Percentiles rank a stretch among this genome's conserved stretches.
Conservation (phyloP, 2,329 filamentous ascomycete species). For the Aspergillus latus region DNA sequence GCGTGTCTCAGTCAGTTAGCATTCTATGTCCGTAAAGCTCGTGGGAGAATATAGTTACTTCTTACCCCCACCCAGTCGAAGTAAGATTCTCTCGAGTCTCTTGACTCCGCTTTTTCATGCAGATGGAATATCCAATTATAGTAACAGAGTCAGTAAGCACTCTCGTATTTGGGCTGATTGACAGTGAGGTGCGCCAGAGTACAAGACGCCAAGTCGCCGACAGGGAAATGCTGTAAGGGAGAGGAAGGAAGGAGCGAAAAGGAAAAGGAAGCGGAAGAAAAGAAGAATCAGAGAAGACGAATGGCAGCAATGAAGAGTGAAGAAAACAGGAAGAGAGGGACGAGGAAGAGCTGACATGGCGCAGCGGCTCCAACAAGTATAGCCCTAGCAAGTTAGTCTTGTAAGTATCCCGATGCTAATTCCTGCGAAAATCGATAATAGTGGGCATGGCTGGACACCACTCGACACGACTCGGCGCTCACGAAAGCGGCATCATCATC, state of each 20-base stretch:
- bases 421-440: neutral
- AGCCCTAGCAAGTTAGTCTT: neutral
- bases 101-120: neutral
- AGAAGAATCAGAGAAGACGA: neutral
- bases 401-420: neutral
- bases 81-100: neutral
- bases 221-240: neutral
- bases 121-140: neutral
- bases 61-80: constrained; percentile 1
- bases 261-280: neutral
- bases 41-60: neutral
- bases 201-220: neutral
- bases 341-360: constrained; percentile 25
- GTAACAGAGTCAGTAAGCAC: neutral
- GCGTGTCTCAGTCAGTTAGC: neutral
- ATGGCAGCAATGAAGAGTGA: neutral
- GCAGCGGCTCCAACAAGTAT: constrained; percentile 19
- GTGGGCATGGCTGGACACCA: constrained; percentile 3
- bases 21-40: neutral
- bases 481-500: neutral
- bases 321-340: constrained; percentile 11
- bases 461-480: neutral
- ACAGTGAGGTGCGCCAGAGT: neutral
- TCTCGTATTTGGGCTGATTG: constrained; percentile 1
- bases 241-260: constrained; percentile 3